Base-by-base conservation (phyloP, 352 stramenopile genomes). In the Pythium rishiriense region DNA sequence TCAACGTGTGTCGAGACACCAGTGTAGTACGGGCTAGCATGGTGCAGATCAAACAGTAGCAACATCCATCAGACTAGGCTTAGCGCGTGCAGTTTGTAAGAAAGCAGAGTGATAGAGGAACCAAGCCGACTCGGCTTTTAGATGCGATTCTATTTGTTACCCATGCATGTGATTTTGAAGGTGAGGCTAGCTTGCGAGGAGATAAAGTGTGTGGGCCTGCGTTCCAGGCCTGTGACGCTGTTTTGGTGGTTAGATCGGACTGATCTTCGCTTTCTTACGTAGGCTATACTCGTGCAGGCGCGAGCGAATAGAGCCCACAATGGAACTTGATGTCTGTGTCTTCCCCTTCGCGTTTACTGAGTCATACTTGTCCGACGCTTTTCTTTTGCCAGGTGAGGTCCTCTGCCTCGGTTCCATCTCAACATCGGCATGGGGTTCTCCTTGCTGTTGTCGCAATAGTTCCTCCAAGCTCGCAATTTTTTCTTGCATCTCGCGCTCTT, bases 1-100 rank as follows among this genome's bases (percentile, higher is more conserved):
- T 92, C 43, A 73, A 70, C 33, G 70, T 94, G 48, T 94, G 86
- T 62, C 81, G 91, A 50, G 79, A 85, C 25, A 91, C 83, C 52
- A 74, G 69, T 19, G 68, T 58, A 37, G 81, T 87, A 64, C 81
- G 81, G 43, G 58, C 11, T 21, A 43, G 9, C n/a, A 43, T 59
- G 31, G 54, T 66, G 8, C 72, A 87, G 28, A 70, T 62, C 53
- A 79, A 74, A 47, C 60, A 61, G 21, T 12, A 17, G 3, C 17
- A 54, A 19, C 0, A n/a, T 21, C 12, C 4, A 25, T 21, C 22
- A 53, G 15, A 43, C 37, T 17, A 43, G 37, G 14, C 37, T 6
- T 19, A 43, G 37, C 37, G 8, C n/a, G 10, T 43, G 14, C 15
- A 4, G 14, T n/a, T 19, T 43, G 37, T 43, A 19, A 17, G 11